Evolutionary conservation across 345 rosid species (phyloP), one percentile per base, ranked within the genome.

Genomic region (Aquilaria sinensis): DNA sequence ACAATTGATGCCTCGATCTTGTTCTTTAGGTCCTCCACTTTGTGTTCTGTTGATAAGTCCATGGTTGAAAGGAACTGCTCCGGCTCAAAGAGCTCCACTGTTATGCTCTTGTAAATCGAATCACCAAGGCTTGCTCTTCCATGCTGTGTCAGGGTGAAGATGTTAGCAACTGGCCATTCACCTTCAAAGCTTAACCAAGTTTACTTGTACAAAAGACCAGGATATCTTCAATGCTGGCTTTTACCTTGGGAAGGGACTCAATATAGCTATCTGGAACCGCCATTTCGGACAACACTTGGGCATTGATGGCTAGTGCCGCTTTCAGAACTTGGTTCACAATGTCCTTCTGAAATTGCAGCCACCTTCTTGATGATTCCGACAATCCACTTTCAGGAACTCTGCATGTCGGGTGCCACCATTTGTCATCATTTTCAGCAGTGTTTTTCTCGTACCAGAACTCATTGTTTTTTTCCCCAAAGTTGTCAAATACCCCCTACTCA

Each of bases 261-360:
- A 85, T 85, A 80, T 94, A 94, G 81, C 80, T 87, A 66, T 90
- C 96, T 0, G 99, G 99, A 60, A 90, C 69, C 32, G 63, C 74
- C 90, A 94, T 94, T 78, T 90, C 99, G 3, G 97, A 83, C n/a
- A 94, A 71, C 31, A 94, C 96, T 71, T 78, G 89, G 56, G 99
- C 97, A 69, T 94, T 94, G 31, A 90, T 94, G 6, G 97, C 93
- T 91, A 94, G 85, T 56, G 99, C 96, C 60, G 96, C 96, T 74
- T 90, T 94, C 29, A 88, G 89, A 2, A 90, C 97, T 55, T 94
- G 99, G 68, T 85, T 94, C 31, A 94, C 95, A 16, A 92, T 79
- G 53, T 94, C 99, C 71, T 94, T 94, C 65, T 94, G 97, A 61
- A 63, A 72, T 54, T 82, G 85, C 69, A 90, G 64, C 87, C 87